Conservation (phyloP, 2,329 filamentous ascomycete genomes). For the Dothiorella sarmentorum region DNA sequence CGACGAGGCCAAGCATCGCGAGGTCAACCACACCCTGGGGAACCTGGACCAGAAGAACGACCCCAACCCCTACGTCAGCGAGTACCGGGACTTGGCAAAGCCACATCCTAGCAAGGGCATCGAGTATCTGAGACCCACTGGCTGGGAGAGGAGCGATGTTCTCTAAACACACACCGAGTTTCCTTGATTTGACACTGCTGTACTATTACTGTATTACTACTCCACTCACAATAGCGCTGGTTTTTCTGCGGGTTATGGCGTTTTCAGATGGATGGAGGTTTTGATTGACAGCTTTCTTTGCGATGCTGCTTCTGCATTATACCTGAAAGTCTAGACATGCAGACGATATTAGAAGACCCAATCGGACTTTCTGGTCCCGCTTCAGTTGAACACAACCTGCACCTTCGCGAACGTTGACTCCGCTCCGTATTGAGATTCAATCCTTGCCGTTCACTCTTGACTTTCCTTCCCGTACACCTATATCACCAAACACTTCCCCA, state of each 20-base stretch:
- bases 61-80: conserved; percentile 86
- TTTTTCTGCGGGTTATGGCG: background rate
- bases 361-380: background rate
- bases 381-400: too few relatives aligned
- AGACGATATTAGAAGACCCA: background rate
- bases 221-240: background rate
- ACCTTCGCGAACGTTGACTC: too few relatives aligned
- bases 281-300: background rate
- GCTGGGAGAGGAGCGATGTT: conserved; percentile 75
- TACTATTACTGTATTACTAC: background rate
- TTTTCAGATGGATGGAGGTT: background rate
- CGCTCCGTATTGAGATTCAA: too few relatives aligned
- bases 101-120: conserved; percentile 70
- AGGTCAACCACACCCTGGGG: conserved; percentile 91
- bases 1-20: conserved; percentile 60
- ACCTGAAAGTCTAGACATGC: background rate
- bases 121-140: conserved; percentile 61
- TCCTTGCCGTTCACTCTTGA: too few relatives aligned
- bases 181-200: background rate
- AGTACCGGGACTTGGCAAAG: conserved; percentile 66
- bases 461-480: too few relatives aligned
- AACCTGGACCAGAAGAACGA: conserved; percentile 83
- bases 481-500: too few relatives aligned
- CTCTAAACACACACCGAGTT: conserved; percentile 50
- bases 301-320: background rate